Evolutionary conservation across 2,329 filamentous ascomycete species (phyloP), one percentile per base, ranked within the genome.

Genomic region (Aureobasidium sp.): DNA sequence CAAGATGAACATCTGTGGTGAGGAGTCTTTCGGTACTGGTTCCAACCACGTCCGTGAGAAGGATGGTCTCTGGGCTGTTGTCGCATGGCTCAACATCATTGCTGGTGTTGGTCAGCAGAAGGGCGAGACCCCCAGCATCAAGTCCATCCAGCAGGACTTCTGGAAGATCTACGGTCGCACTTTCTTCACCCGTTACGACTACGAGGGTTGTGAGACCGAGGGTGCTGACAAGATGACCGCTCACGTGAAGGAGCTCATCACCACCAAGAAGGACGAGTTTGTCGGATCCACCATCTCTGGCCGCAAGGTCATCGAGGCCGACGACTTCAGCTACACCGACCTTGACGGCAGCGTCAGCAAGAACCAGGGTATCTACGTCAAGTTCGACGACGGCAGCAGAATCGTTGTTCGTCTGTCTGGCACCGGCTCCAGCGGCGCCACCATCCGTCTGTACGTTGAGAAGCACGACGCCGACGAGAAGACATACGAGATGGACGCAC

Each of bases 1-100:
- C 78, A 96, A 96, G 82, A 88, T 97, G 72, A 96, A 94, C 71
- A 99, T 99, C 74, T 99, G 94, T 73, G 94, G 94, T 63, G 94
- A 99, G 78, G 94, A 99, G 82, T 94, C 89, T 66, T 99, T 99
- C 75, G 94, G 94, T 67, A 99, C 94, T 11, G 94, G 94, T 42
- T 96, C 90, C 77, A 97, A 99, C 81, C 94, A 99, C 78, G 96
- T 99, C 72, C 91, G 94, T 69, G 94, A 99, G 81, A 99, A 99
- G 84, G 94, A 99, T 72, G 94, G 94, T 65, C 84, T 99, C 45
- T 99, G 94, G 94, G 94, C 94, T 64, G 85, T 99, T 65, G 89
- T 97, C 59, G 94, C 94, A 36, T 99, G 94, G 94, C 80, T 99
- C 70, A 99, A 99, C 82, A 96, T 99, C 76, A 95, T 99, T 70